Conservation (phyloP, 805 yeast species). For the Candida railenensis region DNA sequence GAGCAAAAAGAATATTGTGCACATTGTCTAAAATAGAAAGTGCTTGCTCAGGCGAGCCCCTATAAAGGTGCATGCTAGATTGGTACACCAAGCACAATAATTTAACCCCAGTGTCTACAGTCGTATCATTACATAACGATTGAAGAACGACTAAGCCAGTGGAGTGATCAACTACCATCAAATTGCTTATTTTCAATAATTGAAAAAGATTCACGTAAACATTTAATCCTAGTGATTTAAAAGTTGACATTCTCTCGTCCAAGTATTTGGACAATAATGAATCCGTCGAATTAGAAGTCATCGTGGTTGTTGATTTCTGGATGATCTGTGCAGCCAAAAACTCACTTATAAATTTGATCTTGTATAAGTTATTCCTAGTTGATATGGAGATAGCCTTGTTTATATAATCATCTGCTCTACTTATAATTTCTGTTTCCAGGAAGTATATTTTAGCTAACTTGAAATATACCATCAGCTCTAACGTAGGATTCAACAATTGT, state of each 20-base stretch:
- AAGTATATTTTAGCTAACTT: slow-evolving; percentile 36
- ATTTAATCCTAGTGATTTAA: slow-evolving; percentile 10
- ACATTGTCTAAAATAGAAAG: slow-evolving; percentile 15
- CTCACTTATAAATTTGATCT: slow-evolving; percentile 29
- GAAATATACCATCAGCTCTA: slow-evolving; percentile 32
- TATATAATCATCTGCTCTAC: slow-evolving; percentile 40
- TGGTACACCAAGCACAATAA: slow-evolving; percentile 24
- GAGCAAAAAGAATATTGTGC: slow-evolving; percentile 7
- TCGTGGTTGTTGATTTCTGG: slow-evolving; percentile 11
- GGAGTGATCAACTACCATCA: slow-evolving; percentile 22
- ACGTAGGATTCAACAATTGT: slow-evolving; percentile 23
- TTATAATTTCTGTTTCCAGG: slow-evolving; percentile 40
- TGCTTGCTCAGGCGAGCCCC: slow-evolving; percentile 24
- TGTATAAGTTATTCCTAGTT: slow-evolving; percentile 21
- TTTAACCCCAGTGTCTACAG: slow-evolving; percentile 14
- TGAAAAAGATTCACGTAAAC: slow-evolving; percentile 26
- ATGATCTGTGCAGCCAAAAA: slow-evolving; percentile 37
- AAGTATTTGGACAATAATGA: slow-evolving; percentile 27
- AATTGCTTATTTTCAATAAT: slow-evolving; percentile 28
- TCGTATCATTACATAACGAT: slow-evolving; percentile 9
- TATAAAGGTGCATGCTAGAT: slow-evolving; percentile 27
- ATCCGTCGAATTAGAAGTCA: not conserved
- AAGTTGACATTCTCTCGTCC: slow-evolving; percentile 20
- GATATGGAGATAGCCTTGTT: slow-evolving; percentile 29
- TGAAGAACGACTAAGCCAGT: slow-evolving; percentile 22